Base-by-base conservation (phyloP, 805 yeast genomes). In the Ogataea salicorniae region DNA sequence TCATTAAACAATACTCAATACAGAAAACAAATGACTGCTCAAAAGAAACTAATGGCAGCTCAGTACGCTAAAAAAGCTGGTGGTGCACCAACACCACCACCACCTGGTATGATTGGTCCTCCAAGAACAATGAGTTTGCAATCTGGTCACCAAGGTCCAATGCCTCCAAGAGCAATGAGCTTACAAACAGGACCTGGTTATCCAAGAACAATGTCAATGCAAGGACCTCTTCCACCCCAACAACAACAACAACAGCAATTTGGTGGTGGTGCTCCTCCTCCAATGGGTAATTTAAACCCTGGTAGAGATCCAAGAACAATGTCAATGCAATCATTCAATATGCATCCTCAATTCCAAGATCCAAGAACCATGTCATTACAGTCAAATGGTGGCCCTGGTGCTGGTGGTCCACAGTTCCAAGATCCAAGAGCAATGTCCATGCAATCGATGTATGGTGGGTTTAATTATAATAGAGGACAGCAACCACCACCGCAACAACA, bases 11-110 rank as follows among this genome's bases (percentile, higher is more conserved):
- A 77, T 54, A 70, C 79, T 6, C 83, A 83, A 52, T 86, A 86
- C 61, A 71, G 95, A 55, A 85, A 84, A 55, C 83, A 77, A 54
- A 73, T 81, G 75, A 81, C 83, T 42, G 80, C 79, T 5, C 83
- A 80, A 60, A 84, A 81, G 69, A 86, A 86, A 59, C 58, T 74
- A 61, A 77, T 78, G 18, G 68, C 68, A 13, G 36, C 54, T 26
- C 42, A 61, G 54, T 4, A 67, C 56, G 52, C 73, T 67, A 37
- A 64, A 61, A 67, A 46, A 35, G 36, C 48, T 31, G 48, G 48
- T n/a, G 4, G 11, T 3, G 3, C 31, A 5, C 13, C 20, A 4
- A 3, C 31, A 9, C 11, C 31, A 5, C 13, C 20, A 4, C 11
- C 31, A 9, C 13, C 11, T 26, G 31, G 31, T 26, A 9, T 11